Percentiles rank a stretch among this genome's conserved stretches.
Evolutionary conservation across 176 grass and related monocot genomes (phyloP).

Genomic region (Chrysopogon serrulatus): DNA sequence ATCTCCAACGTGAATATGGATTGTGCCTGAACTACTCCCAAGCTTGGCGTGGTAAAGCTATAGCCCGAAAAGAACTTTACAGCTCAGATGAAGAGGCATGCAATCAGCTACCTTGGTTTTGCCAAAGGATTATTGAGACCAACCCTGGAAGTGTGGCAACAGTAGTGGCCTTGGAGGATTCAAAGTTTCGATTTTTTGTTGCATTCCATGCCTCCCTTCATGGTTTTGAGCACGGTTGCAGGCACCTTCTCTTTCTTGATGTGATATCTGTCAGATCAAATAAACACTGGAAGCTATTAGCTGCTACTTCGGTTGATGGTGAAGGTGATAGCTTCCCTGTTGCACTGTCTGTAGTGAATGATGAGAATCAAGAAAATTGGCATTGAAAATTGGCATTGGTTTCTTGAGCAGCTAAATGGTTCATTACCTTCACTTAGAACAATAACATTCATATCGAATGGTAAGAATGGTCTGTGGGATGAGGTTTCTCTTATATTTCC

Average conservation of each 20-base stretch:
- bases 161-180: slow-evolving; percentile 61
- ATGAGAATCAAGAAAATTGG: slow-evolving; percentile 59
- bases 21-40: slow-evolving; percentile 87
- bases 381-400: no score
- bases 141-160: slow-evolving; percentile 87
- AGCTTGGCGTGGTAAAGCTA: slow-evolving; percentile 88
- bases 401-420: slow-evolving; percentile 70
- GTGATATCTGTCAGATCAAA: slow-evolving; percentile 59
- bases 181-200: slow-evolving; percentile 84
- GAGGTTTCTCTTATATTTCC: slow-evolving; percentile 66
- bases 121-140: slow-evolving; percentile 70
- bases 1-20: slow-evolving; percentile 83
- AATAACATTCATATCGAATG: slow-evolving; percentile 83
- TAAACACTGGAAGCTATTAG: slow-evolving; percentile 75
- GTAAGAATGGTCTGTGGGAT: slow-evolving; percentile 76
- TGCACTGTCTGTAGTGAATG: slow-evolving; percentile 77
- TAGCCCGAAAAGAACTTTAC: slow-evolving; percentile 88
- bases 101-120: slow-evolving; percentile 87
- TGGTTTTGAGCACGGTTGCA: slow-evolving; percentile 91
- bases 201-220: slow-evolving; percentile 80
- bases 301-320: slow-evolving; percentile 76
- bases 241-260: slow-evolving; percentile 87
- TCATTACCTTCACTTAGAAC: slow-evolving; percentile 37
- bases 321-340: slow-evolving; percentile 74
- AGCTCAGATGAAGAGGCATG: slow-evolving; percentile 78